Evolutionary conservation across 1,284 basidiomycete species (phyloP).

Genomic region (Pisolithus thermaeus): DNA sequence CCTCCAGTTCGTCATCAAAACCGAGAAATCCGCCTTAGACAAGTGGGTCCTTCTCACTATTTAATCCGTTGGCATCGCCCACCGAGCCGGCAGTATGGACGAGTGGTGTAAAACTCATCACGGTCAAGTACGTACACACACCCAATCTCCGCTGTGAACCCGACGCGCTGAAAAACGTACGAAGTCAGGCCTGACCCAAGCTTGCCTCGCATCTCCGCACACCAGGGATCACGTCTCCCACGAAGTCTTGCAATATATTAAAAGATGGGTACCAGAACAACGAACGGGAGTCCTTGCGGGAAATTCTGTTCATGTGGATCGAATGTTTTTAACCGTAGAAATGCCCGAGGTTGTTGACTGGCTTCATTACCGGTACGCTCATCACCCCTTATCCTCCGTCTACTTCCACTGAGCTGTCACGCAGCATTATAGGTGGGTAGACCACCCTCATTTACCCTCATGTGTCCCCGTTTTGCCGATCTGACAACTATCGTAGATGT

Average conservation of each 20-base stretch:
- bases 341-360: slow-evolving; percentile 73
- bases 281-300: slow-evolving; percentile 69
- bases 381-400: slow-evolving; percentile 3
- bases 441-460: neutral
- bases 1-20: slow-evolving; percentile 64
- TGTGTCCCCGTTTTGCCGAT: neutral
- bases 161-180: neutral
- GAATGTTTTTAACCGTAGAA: slow-evolving; percentile 62
- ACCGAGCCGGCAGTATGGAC: slow-evolving; percentile 50
- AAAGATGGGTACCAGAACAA: slow-evolving; percentile 64
- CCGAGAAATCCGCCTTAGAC: slow-evolving; percentile 59
- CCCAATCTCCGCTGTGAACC: neutral
- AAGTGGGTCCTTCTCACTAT: slow-evolving; percentile 35
- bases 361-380: slow-evolving; percentile 69
- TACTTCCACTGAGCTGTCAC: slow-evolving; percentile 7
- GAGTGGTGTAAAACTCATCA: slow-evolving; percentile 75
- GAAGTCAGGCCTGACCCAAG: slow-evolving; percentile 68
- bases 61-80: neutral
- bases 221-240: slow-evolving; percentile 48
- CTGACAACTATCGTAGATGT: slow-evolving; percentile 46
- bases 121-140: slow-evolving; percentile 39
- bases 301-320: slow-evolving; percentile 77
- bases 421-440: slow-evolving; percentile 55
- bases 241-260: slow-evolving; percentile 63
- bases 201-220: slow-evolving; percentile 60